Percentiles rank a stretch among this genome's conserved stretches.
Conservation (phyloP, 2,329 filamentous ascomycete genomes). For the Venturia asperata region DNA sequence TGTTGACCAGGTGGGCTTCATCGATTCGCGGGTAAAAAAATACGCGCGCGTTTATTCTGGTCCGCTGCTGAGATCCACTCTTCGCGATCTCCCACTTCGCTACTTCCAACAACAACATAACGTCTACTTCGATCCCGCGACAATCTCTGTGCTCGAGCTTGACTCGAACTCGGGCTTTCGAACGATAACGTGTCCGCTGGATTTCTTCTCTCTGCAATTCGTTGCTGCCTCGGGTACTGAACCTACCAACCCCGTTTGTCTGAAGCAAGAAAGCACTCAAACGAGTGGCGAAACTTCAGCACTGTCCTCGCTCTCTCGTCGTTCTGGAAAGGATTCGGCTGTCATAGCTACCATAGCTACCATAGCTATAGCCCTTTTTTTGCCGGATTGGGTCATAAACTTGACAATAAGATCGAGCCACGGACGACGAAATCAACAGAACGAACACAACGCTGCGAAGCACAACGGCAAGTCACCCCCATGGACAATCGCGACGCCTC, state of each 20-base stretch:
- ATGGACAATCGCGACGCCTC: background rate
- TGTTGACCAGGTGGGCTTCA: background rate
- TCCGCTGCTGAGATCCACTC: background rate
- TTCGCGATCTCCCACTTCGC: background rate
- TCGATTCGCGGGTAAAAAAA: background rate
- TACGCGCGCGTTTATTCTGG: background rate
- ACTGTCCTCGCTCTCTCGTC: background rate
- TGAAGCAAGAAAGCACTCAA: background rate
- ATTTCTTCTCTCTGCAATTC: background rate
- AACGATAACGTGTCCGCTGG: background rate
- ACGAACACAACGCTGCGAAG: background rate
- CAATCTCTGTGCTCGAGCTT: too few species aligned
- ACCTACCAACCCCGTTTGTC: background rate
- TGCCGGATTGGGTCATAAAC: background rate
- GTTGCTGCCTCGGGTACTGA: background rate
- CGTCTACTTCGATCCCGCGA: background rate
- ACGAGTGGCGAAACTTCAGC: background rate
- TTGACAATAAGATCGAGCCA: background rate
- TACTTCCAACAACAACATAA: background rate
- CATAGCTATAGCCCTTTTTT: background rate
- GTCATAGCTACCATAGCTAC: background rate
- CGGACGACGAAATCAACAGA: background rate
- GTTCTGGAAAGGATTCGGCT: background rate
- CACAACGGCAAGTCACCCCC: background rate
- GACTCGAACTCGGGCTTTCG: background rate